phyloP scores from a whole-genome alignment of 2,329 filamentous ascomycete genomes.

The Berkeleyomyces basicola region DNA sequence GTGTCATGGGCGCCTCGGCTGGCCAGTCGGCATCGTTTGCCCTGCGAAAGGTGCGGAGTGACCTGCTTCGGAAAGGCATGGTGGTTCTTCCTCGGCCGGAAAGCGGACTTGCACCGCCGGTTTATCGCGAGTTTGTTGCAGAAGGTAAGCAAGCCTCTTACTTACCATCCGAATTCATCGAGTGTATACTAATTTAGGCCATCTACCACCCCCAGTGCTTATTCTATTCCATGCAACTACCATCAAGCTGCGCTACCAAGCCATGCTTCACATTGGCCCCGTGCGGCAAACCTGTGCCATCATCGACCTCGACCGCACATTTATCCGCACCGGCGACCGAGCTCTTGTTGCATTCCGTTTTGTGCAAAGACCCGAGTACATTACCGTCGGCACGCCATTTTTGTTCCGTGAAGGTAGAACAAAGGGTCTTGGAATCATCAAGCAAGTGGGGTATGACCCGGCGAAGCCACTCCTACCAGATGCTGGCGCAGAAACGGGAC shows the following conservation, averaged over 20 bases:
- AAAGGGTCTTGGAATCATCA: conserved; percentile 90
- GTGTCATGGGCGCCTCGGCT: conserved; percentile 71
- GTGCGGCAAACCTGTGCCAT: conserved; percentile 93
- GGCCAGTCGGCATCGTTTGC: conserved; percentile 90
- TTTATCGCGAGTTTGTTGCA: conserved; percentile 61
- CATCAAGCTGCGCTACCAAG: conserved; percentile 92
- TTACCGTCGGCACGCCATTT: conserved; percentile 74
- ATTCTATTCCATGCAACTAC: conserved; percentile 94
- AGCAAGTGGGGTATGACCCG: conserved; percentile 73
- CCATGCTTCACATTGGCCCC: conserved; percentile 92
- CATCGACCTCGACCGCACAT: conserved; percentile 91
- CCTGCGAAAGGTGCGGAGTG: conserved; percentile 68
- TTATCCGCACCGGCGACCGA: conserved; percentile 87
- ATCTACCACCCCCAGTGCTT: conserved; percentile 39
- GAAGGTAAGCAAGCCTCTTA: conserved; percentile 37
- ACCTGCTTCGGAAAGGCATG: conserved; percentile 95
- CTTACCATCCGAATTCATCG: neutral
- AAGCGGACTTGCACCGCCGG: conserved; percentile 44
- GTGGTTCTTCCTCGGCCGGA: conserved; percentile 79
- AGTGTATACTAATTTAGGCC: neutral
- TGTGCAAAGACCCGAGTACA: conserved; percentile 82
- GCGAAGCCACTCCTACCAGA: neutral
- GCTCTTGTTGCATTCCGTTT: conserved; percentile 90
- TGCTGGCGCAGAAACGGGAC: neutral
- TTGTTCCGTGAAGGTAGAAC: conserved; percentile 89